phyloP scores from a whole-genome alignment of 371 early-diverging fungal genomes.

The Mucor mucedo region DNA sequence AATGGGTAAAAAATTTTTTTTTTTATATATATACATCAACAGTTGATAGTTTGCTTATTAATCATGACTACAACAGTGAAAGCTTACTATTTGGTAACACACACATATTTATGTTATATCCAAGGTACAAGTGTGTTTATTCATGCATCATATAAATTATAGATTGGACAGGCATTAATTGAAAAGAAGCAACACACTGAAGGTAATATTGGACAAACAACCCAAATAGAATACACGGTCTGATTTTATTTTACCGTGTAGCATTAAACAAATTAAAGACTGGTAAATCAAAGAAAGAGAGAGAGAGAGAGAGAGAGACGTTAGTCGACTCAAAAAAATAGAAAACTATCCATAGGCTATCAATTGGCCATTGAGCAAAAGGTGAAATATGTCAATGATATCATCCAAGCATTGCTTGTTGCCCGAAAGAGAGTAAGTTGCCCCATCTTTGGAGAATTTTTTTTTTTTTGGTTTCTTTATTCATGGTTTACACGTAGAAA shows the following conservation, averaged over 20 bases:
- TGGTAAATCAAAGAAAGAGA: conserved; percentile 36
- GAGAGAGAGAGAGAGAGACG: neutral
- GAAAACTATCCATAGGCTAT: conserved; percentile 43
- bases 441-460: too few species aligned
- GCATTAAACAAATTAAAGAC: conserved; percentile 62
- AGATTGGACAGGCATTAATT: conserved; percentile 66
- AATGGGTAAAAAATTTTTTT: conserved; percentile 45
- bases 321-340: neutral
- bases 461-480: too few species aligned
- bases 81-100: conserved; percentile 68
- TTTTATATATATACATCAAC: neutral
- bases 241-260: conserved; percentile 10
- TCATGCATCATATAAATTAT: neutral
- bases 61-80: conserved; percentile 51
- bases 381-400: conserved; percentile 64
- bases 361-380: conserved; percentile 60
- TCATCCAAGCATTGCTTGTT: conserved; percentile 55
- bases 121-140: neutral
- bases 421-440: conserved; percentile 57
- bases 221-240: too few species aligned
- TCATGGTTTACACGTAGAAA: conserved; percentile 27
- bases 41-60: too few species aligned
- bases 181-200: conserved; percentile 55
- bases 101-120: too few species aligned
- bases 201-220: conserved; percentile 26